Evolutionary conservation across 108 stramenopile species (phyloP), one percentile per base, ranked within the genome.

Genomic region (Fragilaria crotonensis): DNA sequence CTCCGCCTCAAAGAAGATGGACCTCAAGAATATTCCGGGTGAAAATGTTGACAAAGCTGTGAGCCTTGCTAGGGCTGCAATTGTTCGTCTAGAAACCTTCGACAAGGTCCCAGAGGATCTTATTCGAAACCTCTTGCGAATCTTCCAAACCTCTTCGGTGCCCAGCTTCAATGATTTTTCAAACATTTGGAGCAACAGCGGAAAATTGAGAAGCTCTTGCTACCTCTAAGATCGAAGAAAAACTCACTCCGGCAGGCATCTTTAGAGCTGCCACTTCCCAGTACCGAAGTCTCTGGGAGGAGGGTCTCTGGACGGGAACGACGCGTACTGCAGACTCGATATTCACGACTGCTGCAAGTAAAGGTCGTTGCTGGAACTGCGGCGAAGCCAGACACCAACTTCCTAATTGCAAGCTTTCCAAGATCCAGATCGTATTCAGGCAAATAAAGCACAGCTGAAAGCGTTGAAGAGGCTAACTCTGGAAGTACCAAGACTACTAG

Each of bases 111-210:
- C 49, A 23, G 9, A 19, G 7, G 23, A 19, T 50, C 9, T 50
- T 5, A 19, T 21, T 7, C 7, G 20, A 23, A 5, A 19, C 20
- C 20, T 50, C 5, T 19, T 19, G 49, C 7, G 20, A 25, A 21
- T 50, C 49, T 50, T 50, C 23, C 49, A 50, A 25, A 50, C 49
- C 20, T 50, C 49, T 23, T 50, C 49, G 23, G 49, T 50, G 7
- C 49, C 49, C 7, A 19, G 5, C 5, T 50, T 50, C 23, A 50
- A 50, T 50, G 7, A 19, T 19, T 19, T 50, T 50, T 50, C 20
- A 19, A 50, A 19, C 49, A 50, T 19, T 23, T 44, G 41, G n/a
- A n/a, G n/a, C n/a, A n/a, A n/a, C n/a, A n/a, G n/a, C n/a, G n/a
- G n/a, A n/a, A n/a, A n/a, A n/a, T n/a, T n/a, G n/a, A n/a, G n/a